Base-by-base conservation (phyloP, 2,329 filamentous ascomycete species). In the Beauveria brongniartii region DNA sequence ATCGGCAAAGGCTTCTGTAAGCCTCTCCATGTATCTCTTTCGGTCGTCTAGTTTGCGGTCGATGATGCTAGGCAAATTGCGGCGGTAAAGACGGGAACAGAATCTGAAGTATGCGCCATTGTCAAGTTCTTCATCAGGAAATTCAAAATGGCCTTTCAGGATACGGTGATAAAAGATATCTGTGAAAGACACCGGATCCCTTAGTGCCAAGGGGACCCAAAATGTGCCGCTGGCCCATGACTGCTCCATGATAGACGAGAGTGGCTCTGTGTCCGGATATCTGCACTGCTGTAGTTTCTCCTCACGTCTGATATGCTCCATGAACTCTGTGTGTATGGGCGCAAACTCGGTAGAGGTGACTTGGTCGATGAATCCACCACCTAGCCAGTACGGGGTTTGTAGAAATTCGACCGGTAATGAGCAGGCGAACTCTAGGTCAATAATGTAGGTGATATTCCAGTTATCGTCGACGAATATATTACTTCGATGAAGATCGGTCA, bases 401-500 rank as follows among this genome's bases (percentile, higher is more conserved):
- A 51, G 14, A 9, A 72, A 70, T 61, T 74, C 70, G 16, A 68
- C 46, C 16, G 70, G 68, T 18, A 57, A 61, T 18, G 69, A 62
- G 48, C 64, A 69, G 28, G 69, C 66, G 69, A 68, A 75, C 63
- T 75, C 71, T 5, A 74, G 66, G 55, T 74, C 72, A 62, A 74
- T 68, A 10, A 74, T 54, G 51, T 56, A 64, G 41, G 64, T 70
- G 46, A 75, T 65, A 55, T 72, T 67, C 70, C 71, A 74, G 48
- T 73, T 59, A 18, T 69, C 55, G 59, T 75, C 72, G 6, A 74
- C 71, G 53, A 75, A 69, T 18, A 74, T 72, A 59, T 78, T 78
- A 61, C 73, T 73, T 54, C 68, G 65, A 50, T 76, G 73, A 22
- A 77, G 62, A 63, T 78, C 75, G 22, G 72, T 76, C 14, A 78